These are phyloP conservation scores for Blastobotrys americana DNA, from an alignment of 805 yeast species.

Conservation along the genomic window DNA sequence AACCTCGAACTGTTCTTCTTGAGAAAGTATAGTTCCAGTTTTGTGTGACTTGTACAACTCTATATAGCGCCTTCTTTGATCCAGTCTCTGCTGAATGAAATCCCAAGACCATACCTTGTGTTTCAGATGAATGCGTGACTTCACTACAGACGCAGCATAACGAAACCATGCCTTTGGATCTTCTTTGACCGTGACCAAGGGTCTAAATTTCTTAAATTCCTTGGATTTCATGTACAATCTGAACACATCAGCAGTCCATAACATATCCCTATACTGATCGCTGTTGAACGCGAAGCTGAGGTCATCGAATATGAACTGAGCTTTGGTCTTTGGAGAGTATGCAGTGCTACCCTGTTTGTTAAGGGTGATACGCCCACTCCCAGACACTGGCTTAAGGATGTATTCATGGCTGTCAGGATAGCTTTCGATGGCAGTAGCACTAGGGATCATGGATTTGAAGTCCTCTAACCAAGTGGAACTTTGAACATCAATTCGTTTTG, in stretches of 20 bases:
- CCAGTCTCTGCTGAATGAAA: conserved; percentile 59
- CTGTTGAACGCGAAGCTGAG: conserved; percentile 82
- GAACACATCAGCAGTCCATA: conserved; percentile 74
- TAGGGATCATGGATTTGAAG: conserved; percentile 26
- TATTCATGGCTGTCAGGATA: conserved; percentile 28
- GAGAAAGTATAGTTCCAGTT: conserved; percentile 27
- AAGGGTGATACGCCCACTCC: conserved; percentile 72
- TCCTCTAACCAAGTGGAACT: conserved; percentile 29
- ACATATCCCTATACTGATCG: conserved; percentile 71
- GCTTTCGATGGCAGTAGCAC: not conserved
- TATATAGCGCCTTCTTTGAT: conserved; percentile 62
- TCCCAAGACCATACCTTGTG: conserved; percentile 88
- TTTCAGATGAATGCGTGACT: conserved; percentile 72
- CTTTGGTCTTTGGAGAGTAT: conserved; percentile 45
- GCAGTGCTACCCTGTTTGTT: conserved; percentile 58
- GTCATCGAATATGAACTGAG: conserved; percentile 77
- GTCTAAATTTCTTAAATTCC: conserved; percentile 65
- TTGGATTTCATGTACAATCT: conserved; percentile 72
- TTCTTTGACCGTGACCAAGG: conserved; percentile 43
- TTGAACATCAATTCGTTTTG: conserved; percentile 42
- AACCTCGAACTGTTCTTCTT: conserved; percentile 31
- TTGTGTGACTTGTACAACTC: conserved; percentile 57
- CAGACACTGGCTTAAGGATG: conserved; percentile 80
- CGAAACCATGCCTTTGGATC: conserved; percentile 75
- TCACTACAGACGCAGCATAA: conserved; percentile 71